A percentile compares a stretch with the other conserved stretches of the same genome.
phyloP scores from a whole-genome alignment of 1,139 yeast genomes.

The Trichomonascaceae sp. region DNA sequence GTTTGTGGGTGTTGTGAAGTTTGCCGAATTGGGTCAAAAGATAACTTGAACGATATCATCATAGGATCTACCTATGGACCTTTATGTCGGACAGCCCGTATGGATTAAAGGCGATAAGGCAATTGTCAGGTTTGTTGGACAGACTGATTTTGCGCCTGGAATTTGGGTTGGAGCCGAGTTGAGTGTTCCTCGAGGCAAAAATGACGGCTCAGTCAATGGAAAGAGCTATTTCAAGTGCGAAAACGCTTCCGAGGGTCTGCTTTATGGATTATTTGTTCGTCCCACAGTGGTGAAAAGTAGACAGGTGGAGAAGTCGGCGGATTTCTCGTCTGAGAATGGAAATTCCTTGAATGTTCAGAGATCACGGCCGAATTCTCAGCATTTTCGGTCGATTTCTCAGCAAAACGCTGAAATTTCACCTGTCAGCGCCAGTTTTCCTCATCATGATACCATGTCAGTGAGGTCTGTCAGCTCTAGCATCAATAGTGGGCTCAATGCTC shows the following conservation, averaged over 20 bases:
- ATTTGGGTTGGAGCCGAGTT: constrained; percentile 78
- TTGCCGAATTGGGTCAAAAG: not conserved
- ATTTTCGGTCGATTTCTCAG: not conserved
- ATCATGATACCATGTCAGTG: constrained; percentile 1
- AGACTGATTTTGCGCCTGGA: constrained; percentile 48
- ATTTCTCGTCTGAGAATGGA: not conserved
- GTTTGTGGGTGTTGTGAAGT: not conserved
- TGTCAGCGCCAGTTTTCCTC: not conserved
- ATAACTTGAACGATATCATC: not conserved
- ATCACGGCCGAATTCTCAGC: not conserved
- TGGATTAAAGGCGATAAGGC: constrained; percentile 23
- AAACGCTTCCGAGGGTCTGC: constrained; percentile 12
- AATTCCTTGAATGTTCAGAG: not conserved
- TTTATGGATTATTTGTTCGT: constrained; percentile 45
- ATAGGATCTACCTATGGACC: constrained; percentile 13
- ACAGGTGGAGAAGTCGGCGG: not conserved
- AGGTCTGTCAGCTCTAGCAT: constrained; percentile 5
- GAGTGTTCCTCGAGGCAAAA: constrained; percentile 59
- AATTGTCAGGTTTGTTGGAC: constrained; percentile 37
- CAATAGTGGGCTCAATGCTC: not conserved
- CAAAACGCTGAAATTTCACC: not conserved
- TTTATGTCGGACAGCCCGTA: constrained; percentile 21
- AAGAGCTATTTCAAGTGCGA: constrained; percentile 52
- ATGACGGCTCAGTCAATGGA: constrained; percentile 71
- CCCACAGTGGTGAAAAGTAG: constrained; percentile 17